Base-by-base conservation (phyloP, 2,329 filamentous ascomycete species). In the Penicillium thymicola region DNA sequence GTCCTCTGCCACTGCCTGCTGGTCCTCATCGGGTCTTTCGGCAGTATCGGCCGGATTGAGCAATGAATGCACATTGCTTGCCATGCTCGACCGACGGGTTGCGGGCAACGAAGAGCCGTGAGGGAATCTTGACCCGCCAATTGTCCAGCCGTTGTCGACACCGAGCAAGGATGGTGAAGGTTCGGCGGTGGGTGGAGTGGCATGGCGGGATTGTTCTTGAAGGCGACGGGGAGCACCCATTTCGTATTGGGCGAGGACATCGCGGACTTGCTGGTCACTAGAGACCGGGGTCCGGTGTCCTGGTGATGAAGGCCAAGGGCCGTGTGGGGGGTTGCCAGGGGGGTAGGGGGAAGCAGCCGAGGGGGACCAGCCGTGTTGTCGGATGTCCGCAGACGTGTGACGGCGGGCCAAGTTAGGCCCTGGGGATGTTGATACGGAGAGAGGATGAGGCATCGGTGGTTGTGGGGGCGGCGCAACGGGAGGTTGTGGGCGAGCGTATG, bases 361-460 rank as follows among this genome's bases (percentile, higher is more conserved):
- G 40, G 72, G 70, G 80, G 81, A 87, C 86, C 89, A 93, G 37
- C 89, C 90, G 70, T 92, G 89, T 66, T 92, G 88, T 51, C 94
- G 88, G 65, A 99, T 97, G 71, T 99, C 94, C 57, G 94, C 94
- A 38, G 92, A 93, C 2, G 94, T 99, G 75, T 99, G 94, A 59
- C 93, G 85, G 61, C 93, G 87, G 43, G 86, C 84, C 45, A 96
- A 80, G 66, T 86, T 92, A 55, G 85, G 83, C 1, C 72, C 74
- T n/a, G 83, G 81, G 25, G 83, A 81, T 37, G 84, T 84, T 21
- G 78, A 75, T 55, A 79, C 79, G n/a, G 82, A 79, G 36, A 84
- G 75, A 18, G 84, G 84, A 69, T 85, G 84, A 18, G 87, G 83
- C 21, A 87, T 79, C 34, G 86, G 86, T 68, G 90, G 89, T 32